These are phyloP conservation scores for Saccharum spontaneum DNA, from an alignment of 176 grass and related monocot genomes.

Conservation along the genomic window DNA sequence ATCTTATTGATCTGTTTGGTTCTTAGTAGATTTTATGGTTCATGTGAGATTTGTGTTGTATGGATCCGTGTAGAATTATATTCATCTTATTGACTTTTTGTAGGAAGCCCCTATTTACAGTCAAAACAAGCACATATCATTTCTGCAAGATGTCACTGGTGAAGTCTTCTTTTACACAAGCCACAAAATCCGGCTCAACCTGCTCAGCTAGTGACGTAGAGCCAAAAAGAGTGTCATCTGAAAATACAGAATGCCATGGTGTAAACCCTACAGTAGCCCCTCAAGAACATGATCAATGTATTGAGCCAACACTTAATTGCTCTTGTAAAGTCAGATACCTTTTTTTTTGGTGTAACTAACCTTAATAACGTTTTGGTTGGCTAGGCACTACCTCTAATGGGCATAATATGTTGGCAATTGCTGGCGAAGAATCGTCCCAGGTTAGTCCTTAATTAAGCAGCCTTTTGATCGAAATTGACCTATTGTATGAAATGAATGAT, in stretches of 20 bases:
- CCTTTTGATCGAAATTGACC: constrained; percentile 17
- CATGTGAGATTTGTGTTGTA: background rate
- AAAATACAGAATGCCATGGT: constrained; percentile 25
- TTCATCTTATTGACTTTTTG: constrained; percentile 18
- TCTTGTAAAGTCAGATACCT: constrained; percentile 7
- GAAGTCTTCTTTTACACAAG: constrained; percentile 41
- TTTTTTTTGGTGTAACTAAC: constrained; percentile 9
- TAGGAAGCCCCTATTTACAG: constrained; percentile 71
- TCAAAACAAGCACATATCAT: constrained; percentile 79
- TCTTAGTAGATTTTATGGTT: constrained; percentile 16
- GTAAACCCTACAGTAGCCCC: constrained; percentile 14
- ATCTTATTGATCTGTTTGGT: background rate
- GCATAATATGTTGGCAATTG: constrained; percentile 66
- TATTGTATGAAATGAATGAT: background rate
- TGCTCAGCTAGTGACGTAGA: constrained; percentile 29
- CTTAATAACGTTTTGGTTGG: constrained; percentile 20
- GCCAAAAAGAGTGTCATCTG: constrained; percentile 1
- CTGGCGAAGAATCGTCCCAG: constrained; percentile 69
- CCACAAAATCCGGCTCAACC: constrained; percentile 9
- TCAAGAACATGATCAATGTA: constrained; percentile 41
- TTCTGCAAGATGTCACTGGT: constrained; percentile 96
- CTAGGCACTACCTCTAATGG: constrained; percentile 39
- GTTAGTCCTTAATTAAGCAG: constrained; percentile 36
- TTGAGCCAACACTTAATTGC: background rate
- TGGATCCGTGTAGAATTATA: constrained; percentile 13